Evolutionary conservation across 2,329 filamentous ascomycete species (phyloP), one percentile per base, ranked within the genome.

Genomic region (Madurella fahalii): DNA sequence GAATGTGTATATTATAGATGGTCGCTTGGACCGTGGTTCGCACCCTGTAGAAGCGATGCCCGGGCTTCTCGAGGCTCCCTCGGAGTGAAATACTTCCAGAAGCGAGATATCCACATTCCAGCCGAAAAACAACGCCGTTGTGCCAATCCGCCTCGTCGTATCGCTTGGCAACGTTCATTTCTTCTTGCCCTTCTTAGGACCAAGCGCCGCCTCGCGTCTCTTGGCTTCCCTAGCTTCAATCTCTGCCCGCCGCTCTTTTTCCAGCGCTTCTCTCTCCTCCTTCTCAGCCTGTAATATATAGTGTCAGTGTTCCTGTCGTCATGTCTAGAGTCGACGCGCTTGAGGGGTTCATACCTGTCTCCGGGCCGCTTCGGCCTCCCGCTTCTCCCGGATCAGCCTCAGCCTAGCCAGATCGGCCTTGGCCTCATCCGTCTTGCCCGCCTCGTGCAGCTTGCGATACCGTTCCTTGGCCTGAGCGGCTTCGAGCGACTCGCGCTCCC

Each of bases 371-470:
- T 95, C 93, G 17, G 86, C 86, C 66, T 89, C 92, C 60, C 94
- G 83, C 75, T 90, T 87, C 79, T 96, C 90, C 46, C 86, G 84
- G 62, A 99, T 90, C 56, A 93, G 69, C 70, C 78, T 84, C 66
- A 99, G 74, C 53, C 94, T 83, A 56, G 90, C 93, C 63, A 97
- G 68, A 72, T 99, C 94, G 5, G 89, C 86, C 70, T 90, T 87
- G 46, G 93, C 92, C 78, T 96, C 89, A 58, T 99, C 94, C 43
- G 94, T 97, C 84, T 97, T 97, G 66, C 93, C 93, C 68, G 91
- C 88, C 54, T 91, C 89, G 67, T 96, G 93, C 65, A 96, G 72
- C 74, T 95, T 95, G 77, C 90, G 83, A 68, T 96, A 96, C 63
- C 85, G 82, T 77, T 96, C 92, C 71, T 91, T 92, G 31, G 90